phyloP scores from a whole-genome alignment of 495 filamentous ascomycete species.

The Hypoxylon lienhwacheense region DNA sequence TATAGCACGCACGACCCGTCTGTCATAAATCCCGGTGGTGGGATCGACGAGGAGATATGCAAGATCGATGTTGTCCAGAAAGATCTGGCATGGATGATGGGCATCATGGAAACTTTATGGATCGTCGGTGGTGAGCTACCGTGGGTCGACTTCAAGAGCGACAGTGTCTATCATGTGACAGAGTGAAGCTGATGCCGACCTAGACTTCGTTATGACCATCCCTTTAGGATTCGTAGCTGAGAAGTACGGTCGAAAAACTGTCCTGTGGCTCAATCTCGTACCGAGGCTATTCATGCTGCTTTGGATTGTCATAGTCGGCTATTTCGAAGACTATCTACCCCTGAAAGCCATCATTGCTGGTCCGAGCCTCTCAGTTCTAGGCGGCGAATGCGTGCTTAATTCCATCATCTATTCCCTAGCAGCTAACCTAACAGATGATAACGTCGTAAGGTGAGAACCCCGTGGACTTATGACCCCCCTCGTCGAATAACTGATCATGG shows the following conservation, averaged over 20 bases:
- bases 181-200: slow-evolving; percentile 7
- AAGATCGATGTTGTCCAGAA: slow-evolving; percentile 51
- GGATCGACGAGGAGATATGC: slow-evolving; percentile 49
- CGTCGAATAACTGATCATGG: slow-evolving; percentile 1
- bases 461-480: not conserved
- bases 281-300: slow-evolving; percentile 44
- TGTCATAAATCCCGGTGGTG: slow-evolving; percentile 38
- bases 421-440: slow-evolving; percentile 44
- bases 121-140: slow-evolving; percentile 46
- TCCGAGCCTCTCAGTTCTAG: slow-evolving; percentile 44
- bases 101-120: slow-evolving; percentile 48
- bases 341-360: slow-evolving; percentile 42
- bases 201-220: slow-evolving; percentile 52
- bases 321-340: slow-evolving; percentile 44
- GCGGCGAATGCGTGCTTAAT: slow-evolving; percentile 52
- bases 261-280: slow-evolving; percentile 47
- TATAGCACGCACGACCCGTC: slow-evolving; percentile 45
- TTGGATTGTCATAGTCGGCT: slow-evolving; percentile 47
- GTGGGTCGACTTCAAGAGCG: not conserved
- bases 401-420: slow-evolving; percentile 50
- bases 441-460: slow-evolving; percentile 40
- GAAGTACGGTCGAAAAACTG: slow-evolving; percentile 39
- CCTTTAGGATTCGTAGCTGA: slow-evolving; percentile 47
- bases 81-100: slow-evolving; percentile 48
- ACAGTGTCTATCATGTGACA: not conserved